Base-by-base conservation (phyloP, 257 asterid genomes). In the Salvia splendens region DNA sequence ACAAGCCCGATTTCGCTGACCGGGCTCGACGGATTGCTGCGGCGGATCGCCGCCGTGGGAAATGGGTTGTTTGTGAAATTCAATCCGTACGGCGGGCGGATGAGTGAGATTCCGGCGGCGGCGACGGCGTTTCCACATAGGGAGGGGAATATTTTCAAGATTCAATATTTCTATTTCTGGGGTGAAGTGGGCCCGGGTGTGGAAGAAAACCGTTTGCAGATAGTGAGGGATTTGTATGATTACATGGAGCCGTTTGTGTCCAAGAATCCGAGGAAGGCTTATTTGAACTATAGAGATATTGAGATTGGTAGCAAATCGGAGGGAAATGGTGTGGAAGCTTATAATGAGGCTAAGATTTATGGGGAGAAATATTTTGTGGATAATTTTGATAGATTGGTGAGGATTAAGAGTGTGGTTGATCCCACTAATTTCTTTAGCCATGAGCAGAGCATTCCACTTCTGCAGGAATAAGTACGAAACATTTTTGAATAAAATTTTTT, bases 371-470 rank as follows among this genome's bases (percentile, higher is more conserved):
- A 75, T 61, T 85, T 85, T 36, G 77, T 64, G 15, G 74, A 47
- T 0, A 85, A 85, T 67, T 85, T 74, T 48, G 77, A 76, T 2
- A 52, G 82, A 14, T 65, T 85, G 79, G 91, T 82, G 6, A 40
- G 69, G 20, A 75, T 69, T 55, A 85, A 85, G 53, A 73, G 80
- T 0, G 17, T 3, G 36, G 75, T 85, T 30, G 91, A 85, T 56
- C 86, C 91, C 0, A 71, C 66, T 3, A 76, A 85, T 54, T 80
- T 85, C 53, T 85, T 85, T 53, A 73, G 79, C 47, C 9, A 80
- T 55, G 86, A 82, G 62, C 81, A 80, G 35, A 84, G 87, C 61
- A 79, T 84, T 41, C 82, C 83, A 24, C 30, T 2, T 24, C 30
- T 24, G 30, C 30, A n/a, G 24, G 24, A 20, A 20, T 20, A 20